phyloP scores from a whole-genome alignment of 2,329 filamentous ascomycete species.

The Blumeria hordei region DNA sequence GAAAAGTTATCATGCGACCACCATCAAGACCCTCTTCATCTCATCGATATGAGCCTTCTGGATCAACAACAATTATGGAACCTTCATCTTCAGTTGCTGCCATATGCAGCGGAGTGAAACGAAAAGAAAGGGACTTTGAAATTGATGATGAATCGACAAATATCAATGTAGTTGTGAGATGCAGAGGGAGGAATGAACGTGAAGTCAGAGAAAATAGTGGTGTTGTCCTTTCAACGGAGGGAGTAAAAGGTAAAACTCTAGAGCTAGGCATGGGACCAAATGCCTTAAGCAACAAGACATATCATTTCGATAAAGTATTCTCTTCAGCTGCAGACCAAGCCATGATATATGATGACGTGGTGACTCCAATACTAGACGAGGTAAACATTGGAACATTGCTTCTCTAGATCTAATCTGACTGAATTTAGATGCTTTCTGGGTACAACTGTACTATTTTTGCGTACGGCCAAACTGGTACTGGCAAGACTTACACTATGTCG shows the following conservation, averaged over 20 bases:
- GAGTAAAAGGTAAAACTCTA: slow-evolving; percentile 63
- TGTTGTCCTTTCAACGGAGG: slow-evolving; percentile 70
- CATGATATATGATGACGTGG: slow-evolving; percentile 89
- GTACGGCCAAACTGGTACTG: slow-evolving; percentile 92
- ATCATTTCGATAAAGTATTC: slow-evolving; percentile 92
- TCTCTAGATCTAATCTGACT: slow-evolving; percentile 2
- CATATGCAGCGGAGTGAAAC: slow-evolving; percentile 38
- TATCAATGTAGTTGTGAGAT: slow-evolving; percentile 92
- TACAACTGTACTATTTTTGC: slow-evolving; percentile 98
- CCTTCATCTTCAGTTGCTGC: slow-evolving; percentile 34
- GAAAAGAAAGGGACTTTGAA: slow-evolving; percentile 72
- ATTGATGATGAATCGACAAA: slow-evolving; percentile 65
- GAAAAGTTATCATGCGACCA: slow-evolving; percentile 19
- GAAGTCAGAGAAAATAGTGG: slow-evolving; percentile 89
- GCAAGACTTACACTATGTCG: slow-evolving; percentile 98
- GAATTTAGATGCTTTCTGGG: slow-evolving; percentile 55
- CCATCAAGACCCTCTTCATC: slow-evolving; percentile 27
- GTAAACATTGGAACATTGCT: slow-evolving; percentile 21
- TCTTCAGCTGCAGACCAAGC: slow-evolving; percentile 82
- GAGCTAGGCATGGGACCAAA: slow-evolving; percentile 82
- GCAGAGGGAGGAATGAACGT: slow-evolving; percentile 73
- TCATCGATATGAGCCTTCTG: slow-evolving; percentile 15
- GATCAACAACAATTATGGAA: slow-evolving; percentile 37
- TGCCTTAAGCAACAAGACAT: slow-evolving; percentile 84
- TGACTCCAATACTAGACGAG: slow-evolving; percentile 79